These are phyloP conservation scores for barrel medic (Medicago truncatula) DNA, from an alignment of 306 rosid species.

Conservation along the genomic window DNA sequence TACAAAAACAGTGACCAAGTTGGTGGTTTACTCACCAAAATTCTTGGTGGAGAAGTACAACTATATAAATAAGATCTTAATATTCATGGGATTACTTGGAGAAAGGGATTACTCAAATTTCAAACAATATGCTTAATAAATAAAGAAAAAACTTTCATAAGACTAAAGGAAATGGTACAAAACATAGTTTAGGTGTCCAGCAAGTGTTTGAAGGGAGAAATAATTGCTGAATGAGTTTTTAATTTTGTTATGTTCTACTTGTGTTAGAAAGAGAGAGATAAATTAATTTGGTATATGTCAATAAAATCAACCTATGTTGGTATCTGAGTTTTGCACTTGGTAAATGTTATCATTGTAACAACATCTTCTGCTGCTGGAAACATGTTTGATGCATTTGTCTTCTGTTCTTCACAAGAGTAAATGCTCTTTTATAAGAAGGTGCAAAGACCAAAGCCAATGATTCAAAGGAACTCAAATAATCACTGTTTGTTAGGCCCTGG, in stretches of 20 bases:
- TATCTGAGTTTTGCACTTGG: not conserved
- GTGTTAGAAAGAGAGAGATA: not conserved
- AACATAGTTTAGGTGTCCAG: too few species aligned
- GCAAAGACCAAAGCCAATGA: not conserved
- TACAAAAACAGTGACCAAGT: too few species aligned
- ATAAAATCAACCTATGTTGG: not conserved
- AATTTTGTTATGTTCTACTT: not conserved
- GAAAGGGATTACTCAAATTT: not conserved
- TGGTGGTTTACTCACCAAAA: not conserved
- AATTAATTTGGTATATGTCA: not conserved
- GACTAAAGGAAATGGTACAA: too few species aligned
- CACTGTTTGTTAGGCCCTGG: not conserved
- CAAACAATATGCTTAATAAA: too few species aligned
- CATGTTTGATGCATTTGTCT: slow-evolving; percentile 13
- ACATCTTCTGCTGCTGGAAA: slow-evolving; percentile 8
- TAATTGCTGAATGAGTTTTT: too few species aligned
- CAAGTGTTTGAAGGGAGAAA: too few species aligned
- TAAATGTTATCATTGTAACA: not conserved
- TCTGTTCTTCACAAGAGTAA: slow-evolving; percentile 14
- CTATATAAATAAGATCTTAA: not conserved
- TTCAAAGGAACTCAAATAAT: not conserved
- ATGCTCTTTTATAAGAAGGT: not conserved
- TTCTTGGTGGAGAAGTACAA: not conserved
- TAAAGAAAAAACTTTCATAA: too few species aligned
- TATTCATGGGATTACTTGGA: not conserved